Base-by-base conservation (phyloP, 768 basidiomycete species). In the Paxillus rubicundulus region DNA sequence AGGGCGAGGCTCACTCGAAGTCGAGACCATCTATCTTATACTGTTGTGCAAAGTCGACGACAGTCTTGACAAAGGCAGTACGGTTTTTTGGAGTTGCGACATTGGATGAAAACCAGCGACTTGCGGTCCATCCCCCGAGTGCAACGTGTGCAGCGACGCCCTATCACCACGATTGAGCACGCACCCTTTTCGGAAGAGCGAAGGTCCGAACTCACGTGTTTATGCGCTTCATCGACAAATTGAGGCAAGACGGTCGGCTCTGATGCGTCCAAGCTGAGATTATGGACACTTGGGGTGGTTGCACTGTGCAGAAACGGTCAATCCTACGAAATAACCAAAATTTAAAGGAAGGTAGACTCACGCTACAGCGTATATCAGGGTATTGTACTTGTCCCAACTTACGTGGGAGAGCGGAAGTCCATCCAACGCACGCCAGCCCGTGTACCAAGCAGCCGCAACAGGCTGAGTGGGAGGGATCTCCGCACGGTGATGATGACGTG, bases 331-430 rank as follows among this genome's bases (percentile, higher is more conserved):
- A 21, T 34, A 45, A 14, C 18, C 21, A n/a, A 12, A 14, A 18
- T 4, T 14, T 32, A 42, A 37, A 30, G 17, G 16, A 30, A 24
- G 34, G 27, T 14, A 14, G 18, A 66, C 77, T 68, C 58, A 75
- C 76, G 84, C 87, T n/a, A 56, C 89, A 89, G 0, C 87, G 66
- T 87, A 89, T 13, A 79, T 82, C 43, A 87, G 51, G 14, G 81
- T 75, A n/a, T 80, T 87, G 65, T 88, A 89, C 68, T 86, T 87
- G n/a, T 71, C 68, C 87, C 87, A 89, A 55, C 74, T 79, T 54
- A 89, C 66, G 14, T 74, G 71, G 5, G 74, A 72, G 14, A 84
- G 70, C 4, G 84, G 74, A 58, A 82, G 84, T 1, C 74, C 73
- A 16, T 69, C 61, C 5, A 64, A 67, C 13, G 79, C 75, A 62